These are phyloP conservation scores for Beauveria rudraprayagi DNA, from an alignment of 2,329 filamentous ascomycete genomes.

Conservation along the genomic window DNA sequence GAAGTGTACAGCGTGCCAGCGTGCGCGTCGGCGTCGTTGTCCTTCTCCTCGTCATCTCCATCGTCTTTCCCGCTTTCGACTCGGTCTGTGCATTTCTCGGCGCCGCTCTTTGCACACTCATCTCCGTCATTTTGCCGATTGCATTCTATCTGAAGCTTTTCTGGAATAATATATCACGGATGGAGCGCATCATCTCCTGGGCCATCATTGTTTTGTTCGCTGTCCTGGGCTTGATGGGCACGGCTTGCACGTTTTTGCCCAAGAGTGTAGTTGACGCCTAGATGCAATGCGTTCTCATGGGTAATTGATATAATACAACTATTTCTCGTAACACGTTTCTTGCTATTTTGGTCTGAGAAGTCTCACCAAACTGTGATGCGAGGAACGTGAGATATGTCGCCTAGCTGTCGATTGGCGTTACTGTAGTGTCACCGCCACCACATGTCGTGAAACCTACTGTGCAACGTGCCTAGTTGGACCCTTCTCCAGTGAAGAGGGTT, in stretches of 20 bases:
- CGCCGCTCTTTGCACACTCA: conserved; percentile 82
- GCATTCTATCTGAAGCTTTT: conserved; percentile 90
- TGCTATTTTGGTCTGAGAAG: neutral
- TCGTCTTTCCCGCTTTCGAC: conserved; percentile 68
- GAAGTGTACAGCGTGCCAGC: conserved; percentile 34
- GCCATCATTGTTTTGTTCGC: conserved; percentile 61
- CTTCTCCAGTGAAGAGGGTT: neutral
- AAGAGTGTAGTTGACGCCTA: conserved; percentile 58
- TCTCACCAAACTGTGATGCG: neutral
- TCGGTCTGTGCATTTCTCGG: conserved; percentile 88
- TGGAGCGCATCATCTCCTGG: conserved; percentile 61
- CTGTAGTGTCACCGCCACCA: neutral
- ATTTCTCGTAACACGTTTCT: neutral
- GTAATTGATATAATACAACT: neutral
- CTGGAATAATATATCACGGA: conserved; percentile 55
- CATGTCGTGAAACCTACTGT: neutral
- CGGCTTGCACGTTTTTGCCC: conserved; percentile 81
- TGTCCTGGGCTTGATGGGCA: conserved; percentile 66
- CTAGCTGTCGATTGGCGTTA: neutral
- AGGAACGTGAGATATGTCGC: neutral
- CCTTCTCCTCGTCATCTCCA: conserved; percentile 67
- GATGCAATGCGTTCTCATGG: neutral
- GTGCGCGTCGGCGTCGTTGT: conserved; percentile 60
- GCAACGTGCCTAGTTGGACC: neutral
- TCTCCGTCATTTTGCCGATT: conserved; percentile 84